Base-by-base conservation (phyloP, 345 rosid species). In the Arabidopsis arenosa region DNA sequence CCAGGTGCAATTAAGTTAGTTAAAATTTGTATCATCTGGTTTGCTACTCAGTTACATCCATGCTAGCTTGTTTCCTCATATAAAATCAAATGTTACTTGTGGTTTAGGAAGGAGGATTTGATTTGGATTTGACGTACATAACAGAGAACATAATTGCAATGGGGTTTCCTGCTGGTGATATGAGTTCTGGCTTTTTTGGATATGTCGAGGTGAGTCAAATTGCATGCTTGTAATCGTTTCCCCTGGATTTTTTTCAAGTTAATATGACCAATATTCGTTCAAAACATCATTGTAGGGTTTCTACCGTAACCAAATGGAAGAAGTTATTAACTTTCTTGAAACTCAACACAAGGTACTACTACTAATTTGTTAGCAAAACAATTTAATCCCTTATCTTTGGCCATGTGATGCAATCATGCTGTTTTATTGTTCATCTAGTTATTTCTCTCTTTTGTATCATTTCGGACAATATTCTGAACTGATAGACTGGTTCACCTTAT, bases 151-250 rank as follows among this genome's bases (percentile, higher is more conserved):
- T 91, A 26, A 89, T 89, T 79, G 97, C 97, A 28, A 91, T 91
- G 97, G 97, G 97, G n/a, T 91, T 91, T 75, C 97, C 97, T 83
- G 97, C 97, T 80, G 97, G 97, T 76, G 94, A 89, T 79, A 83
- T 87, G 95, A 91, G 97, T 75, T 91, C 97, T 72, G 97, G 97
- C 23, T 84, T 91, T 82, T 91, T 91, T 44, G 91, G 97, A 47
- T 91, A 86, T 82, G 88, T 91, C 23, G 97, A 91, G 87, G 97
- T 89, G 62, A 77, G 81, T 60, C 47, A 12, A 18, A 59, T 35
- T 47, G 70, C 66, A 62, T 56, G 40, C 76, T 13, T 55, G 66
- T 32, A 11, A 52, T 17, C 3, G 15, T 78, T 61, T 14, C 28
- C 33, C 53, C 26, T 43, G 9, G 53, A 58, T 51, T 56, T 15